Conservation (phyloP, 805 yeast species). For the Citeromyces matritensis region DNA sequence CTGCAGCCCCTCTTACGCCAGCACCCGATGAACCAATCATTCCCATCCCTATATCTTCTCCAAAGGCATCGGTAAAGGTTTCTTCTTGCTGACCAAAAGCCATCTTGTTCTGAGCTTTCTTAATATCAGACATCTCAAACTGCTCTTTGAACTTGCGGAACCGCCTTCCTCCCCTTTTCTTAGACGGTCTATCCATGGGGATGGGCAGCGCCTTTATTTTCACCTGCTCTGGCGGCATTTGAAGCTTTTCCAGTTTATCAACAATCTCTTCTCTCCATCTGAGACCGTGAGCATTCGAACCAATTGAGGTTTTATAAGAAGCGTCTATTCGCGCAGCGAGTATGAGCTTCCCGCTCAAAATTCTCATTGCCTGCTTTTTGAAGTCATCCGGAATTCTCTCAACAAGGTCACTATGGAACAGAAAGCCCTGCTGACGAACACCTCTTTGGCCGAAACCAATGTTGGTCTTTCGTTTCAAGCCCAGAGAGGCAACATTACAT, state of each 20-base stretch:
- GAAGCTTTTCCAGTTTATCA: slow-evolving; percentile 51
- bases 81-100: slow-evolving; percentile 68
- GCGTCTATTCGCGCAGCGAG: slow-evolving; percentile 74
- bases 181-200: slow-evolving; percentile 64
- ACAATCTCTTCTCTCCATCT: slow-evolving; percentile 46
- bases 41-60: slow-evolving; percentile 77
- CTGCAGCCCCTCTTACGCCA: too few relatives aligned
- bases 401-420: slow-evolving; percentile 46
- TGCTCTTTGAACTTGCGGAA: slow-evolving; percentile 71
- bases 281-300: slow-evolving; percentile 35
- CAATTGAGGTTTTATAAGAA: too few relatives aligned
- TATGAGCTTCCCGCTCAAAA: slow-evolving; percentile 64
- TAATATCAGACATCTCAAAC: slow-evolving; percentile 65
- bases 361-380: slow-evolving; percentile 58
- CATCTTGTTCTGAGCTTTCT: slow-evolving; percentile 74
- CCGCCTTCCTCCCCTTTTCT: slow-evolving; percentile 77
- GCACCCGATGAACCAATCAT: slow-evolving; percentile 20
- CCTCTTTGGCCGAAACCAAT: slow-evolving; percentile 26
- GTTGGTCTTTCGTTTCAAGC: slow-evolving; percentile 28
- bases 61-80: slow-evolving; percentile 44
- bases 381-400: slow-evolving; percentile 42
- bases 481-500: slow-evolving; percentile 72
- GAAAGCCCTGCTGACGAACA: slow-evolving; percentile 51
- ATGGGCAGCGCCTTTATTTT: slow-evolving; percentile 58
- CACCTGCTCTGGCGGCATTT: slow-evolving; percentile 59